Percentiles rank a stretch among this genome's conserved stretches.
These are phyloP conservation scores for Trichosporon asahii DNA, from an alignment of 1,284 basidiomycete genomes.

Conservation along the genomic window DNA sequence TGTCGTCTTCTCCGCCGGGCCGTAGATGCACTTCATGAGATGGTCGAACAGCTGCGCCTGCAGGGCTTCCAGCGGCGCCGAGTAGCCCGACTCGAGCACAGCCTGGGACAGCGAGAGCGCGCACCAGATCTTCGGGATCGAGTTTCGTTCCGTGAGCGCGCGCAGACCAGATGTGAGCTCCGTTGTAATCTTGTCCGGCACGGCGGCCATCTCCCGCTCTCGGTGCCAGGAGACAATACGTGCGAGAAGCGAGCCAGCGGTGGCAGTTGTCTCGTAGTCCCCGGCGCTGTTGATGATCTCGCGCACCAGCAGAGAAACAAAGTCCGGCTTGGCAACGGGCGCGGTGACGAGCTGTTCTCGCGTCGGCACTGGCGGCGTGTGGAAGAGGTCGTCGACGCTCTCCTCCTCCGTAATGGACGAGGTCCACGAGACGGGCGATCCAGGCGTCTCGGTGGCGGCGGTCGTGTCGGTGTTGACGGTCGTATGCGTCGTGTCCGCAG, in stretches of 20 bases:
- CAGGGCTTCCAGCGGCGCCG: constrained; percentile 1
- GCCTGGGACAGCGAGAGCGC: neutral
- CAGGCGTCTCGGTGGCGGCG: neutral
- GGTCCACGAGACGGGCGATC: neutral
- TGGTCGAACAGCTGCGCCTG: constrained; percentile 5
- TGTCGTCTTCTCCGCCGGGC: constrained; percentile 4
- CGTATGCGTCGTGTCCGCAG: constrained; percentile 2
- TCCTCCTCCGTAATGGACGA: constrained; percentile 4
- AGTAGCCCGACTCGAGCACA: constrained; percentile 1
- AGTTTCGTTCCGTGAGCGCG: constrained; percentile 1
- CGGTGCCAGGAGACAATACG: constrained; percentile 1
- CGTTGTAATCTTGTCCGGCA: neutral
- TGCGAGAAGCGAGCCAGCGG: neutral
- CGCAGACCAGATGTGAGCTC: constrained; percentile 1
- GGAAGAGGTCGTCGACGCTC: neutral
- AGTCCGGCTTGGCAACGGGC: neutral
- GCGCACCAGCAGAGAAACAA: neutral
- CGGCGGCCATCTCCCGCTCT: constrained; percentile 2
- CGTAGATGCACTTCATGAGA: constrained; percentile 7
- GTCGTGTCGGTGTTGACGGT: constrained; percentile 5
- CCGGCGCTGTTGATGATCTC: constrained; percentile 3
- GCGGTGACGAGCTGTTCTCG: constrained; percentile 8
- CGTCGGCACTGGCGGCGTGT: neutral
- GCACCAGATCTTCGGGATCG: constrained; percentile 7
- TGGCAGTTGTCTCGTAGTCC: neutral